Evolutionary conservation across 2,329 filamentous ascomycete species (phyloP).

Genomic region (Phyllosticta citrichinensis): DNA sequence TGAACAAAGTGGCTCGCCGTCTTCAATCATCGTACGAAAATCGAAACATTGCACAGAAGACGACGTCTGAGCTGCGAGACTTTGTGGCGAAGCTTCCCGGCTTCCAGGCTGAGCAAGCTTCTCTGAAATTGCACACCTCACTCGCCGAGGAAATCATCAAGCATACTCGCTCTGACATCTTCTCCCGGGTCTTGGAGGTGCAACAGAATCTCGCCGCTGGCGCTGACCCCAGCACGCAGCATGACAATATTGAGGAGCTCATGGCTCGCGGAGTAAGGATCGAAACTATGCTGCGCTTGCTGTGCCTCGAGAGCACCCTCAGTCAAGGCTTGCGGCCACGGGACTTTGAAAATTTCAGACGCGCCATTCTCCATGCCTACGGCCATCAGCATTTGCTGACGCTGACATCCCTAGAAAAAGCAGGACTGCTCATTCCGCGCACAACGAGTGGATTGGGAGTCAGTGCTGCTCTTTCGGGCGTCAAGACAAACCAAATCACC

Average conservation of each 20-base stretch:
- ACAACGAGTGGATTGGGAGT: slow-evolving; percentile 21
- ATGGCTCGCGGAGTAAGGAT: slow-evolving; percentile 78
- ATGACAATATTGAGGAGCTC: slow-evolving; percentile 88
- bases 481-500: slow-evolving; percentile 13
- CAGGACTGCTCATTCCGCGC: slow-evolving; percentile 68
- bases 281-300: slow-evolving; percentile 67
- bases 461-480: slow-evolving; percentile 34
- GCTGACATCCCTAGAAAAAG: slow-evolving; percentile 75
- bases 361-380: slow-evolving; percentile 81
- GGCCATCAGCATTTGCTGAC: slow-evolving; percentile 92
- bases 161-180: slow-evolving; percentile 78
- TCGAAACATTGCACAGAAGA: slow-evolving; percentile 69
- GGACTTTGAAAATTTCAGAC: slow-evolving; percentile 83
- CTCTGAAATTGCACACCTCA: slow-evolving; percentile 82
- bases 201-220: slow-evolving; percentile 93
- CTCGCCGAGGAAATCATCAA: slow-evolving; percentile 94
- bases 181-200: slow-evolving; percentile 79
- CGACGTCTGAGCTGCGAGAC: slow-evolving; percentile 81
- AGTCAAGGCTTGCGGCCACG: slow-evolving; percentile 78
- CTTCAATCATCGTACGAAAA: slow-evolving; percentile 81
- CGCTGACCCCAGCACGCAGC: slow-evolving; percentile 77
- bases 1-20: slow-evolving; percentile 84
- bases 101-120: slow-evolving; percentile 88
- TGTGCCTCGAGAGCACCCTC: slow-evolving; percentile 87
- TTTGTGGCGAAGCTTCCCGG: slow-evolving; percentile 90